These are phyloP conservation scores for Rhizopogon vinicolor DNA, from an alignment of 768 basidiomycete genomes.

Conservation along the genomic window DNA sequence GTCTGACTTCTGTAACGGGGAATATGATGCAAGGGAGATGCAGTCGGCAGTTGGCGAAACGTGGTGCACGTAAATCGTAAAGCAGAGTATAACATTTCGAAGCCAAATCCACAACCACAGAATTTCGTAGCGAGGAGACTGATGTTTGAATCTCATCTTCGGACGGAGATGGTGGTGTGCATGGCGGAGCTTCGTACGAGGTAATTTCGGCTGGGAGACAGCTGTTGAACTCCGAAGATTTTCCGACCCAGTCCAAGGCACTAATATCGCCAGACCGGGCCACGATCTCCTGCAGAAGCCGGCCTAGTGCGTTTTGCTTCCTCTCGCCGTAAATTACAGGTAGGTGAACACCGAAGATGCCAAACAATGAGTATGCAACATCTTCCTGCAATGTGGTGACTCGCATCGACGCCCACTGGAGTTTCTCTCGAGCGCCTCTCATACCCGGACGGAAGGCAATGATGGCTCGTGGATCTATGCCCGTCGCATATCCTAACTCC, in stretches of 20 bases:
- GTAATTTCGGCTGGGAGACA: not conserved
- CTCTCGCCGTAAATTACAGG: not conserved
- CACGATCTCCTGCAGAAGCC: not conserved
- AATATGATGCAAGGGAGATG: slow-evolving; percentile 5
- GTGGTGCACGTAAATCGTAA: not conserved
- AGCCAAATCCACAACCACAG: not conserved
- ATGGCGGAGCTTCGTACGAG: not conserved
- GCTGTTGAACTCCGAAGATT: not conserved
- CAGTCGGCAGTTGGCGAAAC: slow-evolving; percentile 1
- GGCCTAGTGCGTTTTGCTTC: slow-evolving; percentile 1
- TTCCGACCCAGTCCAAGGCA: not conserved
- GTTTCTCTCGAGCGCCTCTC: not conserved
- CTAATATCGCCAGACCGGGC: not conserved
- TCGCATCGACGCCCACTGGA: not conserved
- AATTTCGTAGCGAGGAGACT: not conserved
- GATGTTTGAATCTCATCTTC: not conserved
- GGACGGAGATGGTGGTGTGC: not conserved
- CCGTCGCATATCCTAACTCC: not conserved
- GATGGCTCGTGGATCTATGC: not conserved
- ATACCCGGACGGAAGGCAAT: not conserved
- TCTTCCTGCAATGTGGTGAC: not conserved
- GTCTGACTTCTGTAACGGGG: not conserved
- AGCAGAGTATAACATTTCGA: not conserved
- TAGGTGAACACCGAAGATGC: not conserved
- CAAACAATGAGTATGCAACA: not conserved